Conservation (phyloP, 2,329 filamentous ascomycete species). For the Nigrospora sphaerica region DNA sequence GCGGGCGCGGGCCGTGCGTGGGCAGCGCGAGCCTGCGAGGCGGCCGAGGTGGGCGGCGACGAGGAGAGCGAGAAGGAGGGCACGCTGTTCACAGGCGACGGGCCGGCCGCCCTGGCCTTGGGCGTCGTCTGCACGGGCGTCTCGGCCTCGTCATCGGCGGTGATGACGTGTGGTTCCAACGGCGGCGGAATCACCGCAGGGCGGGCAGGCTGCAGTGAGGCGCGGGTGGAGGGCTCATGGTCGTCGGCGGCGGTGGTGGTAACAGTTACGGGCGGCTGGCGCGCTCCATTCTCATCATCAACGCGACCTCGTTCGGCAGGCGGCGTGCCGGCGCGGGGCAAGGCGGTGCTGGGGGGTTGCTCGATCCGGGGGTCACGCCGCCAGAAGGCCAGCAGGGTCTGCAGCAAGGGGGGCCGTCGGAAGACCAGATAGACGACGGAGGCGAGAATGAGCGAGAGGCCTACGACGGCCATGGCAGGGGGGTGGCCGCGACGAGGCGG, state of each 20-base stretch:
- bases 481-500: background rate
- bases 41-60: conserved; percentile 16
- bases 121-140: conserved; percentile 41
- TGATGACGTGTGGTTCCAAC: conserved; percentile 3
- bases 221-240: background rate
- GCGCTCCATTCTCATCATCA: conserved; percentile 11
- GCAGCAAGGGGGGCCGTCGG: conserved; percentile 43
- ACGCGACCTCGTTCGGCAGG: conserved; percentile 6
- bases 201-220: conserved; percentile 8
- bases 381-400: conserved; percentile 28
- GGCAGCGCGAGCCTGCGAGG: conserved; percentile 12
- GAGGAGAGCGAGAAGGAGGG: conserved; percentile 40
- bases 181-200: conserved; percentile 29
- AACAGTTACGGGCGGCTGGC: conserved; percentile 9
- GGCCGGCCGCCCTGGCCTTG: conserved; percentile 31
- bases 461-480: conserved; percentile 47
- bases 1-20: conserved; percentile 4
- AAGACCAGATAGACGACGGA: conserved; percentile 52
- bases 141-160: conserved; percentile 18
- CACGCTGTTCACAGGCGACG: conserved; percentile 19
- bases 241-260: conserved; percentile 8
- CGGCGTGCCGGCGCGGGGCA: conserved; percentile 3
- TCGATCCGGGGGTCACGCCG: conserved; percentile 17
- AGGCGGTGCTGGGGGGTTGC: conserved; percentile 11
- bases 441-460: conserved; percentile 55